These are phyloP conservation scores for Gryganskiella cystojenkinii DNA, from an alignment of 192 early-diverging fungal genomes.

Conservation along the genomic window DNA sequence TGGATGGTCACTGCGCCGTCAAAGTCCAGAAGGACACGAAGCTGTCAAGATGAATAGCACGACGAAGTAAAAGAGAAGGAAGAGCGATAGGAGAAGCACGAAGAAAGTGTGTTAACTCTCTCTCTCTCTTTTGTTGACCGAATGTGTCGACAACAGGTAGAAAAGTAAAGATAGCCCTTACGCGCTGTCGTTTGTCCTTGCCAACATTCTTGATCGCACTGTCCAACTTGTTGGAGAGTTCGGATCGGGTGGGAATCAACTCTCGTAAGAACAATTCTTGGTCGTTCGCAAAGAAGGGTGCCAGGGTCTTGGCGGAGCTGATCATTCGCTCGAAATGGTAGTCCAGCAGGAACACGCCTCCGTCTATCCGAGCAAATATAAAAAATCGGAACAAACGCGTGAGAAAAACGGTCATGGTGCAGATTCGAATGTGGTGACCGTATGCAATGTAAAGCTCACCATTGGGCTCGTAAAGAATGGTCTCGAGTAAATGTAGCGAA, in stretches of 20 bases:
- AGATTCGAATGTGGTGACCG: not conserved
- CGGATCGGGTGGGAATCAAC: constrained; percentile 40
- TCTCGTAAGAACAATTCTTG: constrained; percentile 30
- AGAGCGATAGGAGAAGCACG: not conserved
- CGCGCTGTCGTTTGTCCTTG: constrained; percentile 30
- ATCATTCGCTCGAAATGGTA: constrained; percentile 48
- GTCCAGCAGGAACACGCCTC: constrained; percentile 39
- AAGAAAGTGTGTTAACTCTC: not conserved
- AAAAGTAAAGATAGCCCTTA: not conserved
- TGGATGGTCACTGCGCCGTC: constrained; percentile 44
- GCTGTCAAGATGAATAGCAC: too few relatives aligned
- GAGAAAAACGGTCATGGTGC: not conserved
- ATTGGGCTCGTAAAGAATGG: constrained; percentile 45
- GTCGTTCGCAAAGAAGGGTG: constrained; percentile 13
- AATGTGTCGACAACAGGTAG: not conserved
- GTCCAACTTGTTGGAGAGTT: constrained; percentile 33
- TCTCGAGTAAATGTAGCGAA: constrained; percentile 28
- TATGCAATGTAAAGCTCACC: not conserved
- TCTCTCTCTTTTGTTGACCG: not conserved
- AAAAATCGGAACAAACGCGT: not conserved
- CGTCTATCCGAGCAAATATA: not conserved
- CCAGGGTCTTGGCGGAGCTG: constrained; percentile 36
- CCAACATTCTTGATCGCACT: constrained; percentile 31
- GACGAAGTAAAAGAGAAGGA: not conserved
- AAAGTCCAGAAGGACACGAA: constrained; percentile 39